Base-by-base conservation (phyloP, 2,329 filamentous ascomycete genomes). In the Exutisphaerella laricina region DNA sequence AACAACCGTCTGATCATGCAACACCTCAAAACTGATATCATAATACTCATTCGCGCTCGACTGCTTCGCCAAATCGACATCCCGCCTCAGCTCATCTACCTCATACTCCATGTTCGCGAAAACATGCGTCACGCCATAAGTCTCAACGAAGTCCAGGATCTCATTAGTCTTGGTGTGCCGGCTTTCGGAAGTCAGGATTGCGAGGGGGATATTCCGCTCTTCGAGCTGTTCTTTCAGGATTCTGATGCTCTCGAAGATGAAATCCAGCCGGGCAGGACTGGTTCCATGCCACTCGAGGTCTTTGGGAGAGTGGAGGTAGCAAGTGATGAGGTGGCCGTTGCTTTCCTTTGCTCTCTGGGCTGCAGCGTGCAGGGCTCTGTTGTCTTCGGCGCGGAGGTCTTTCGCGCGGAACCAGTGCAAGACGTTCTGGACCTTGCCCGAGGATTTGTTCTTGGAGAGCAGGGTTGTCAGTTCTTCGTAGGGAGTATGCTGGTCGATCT, bases 51-150 rank as follows among this genome's bases (percentile, higher is more conserved):
- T 50, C 10, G 18, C 20, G 6, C 14, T n/a, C 12, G 20, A 17
- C 8, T 58, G 54, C 38, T 69, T 60, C 0, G 69, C 59, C 1
- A 73, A 49, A 41, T 67, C 65, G 33, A 71, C 65, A 48, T 74
- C 72, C 2, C 72, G 60, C 25, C 88, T 73, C 43, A 95, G 66
- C 65, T 95, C 89, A 59, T 96, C 89, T 0, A 94, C 86, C 63
- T 95, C 89, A 57, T 94, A 95, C 61, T 95, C 88, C 47, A 88
- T 79, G 39, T 75, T 73, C 12, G 67, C 69, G 48, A 66, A 74
- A 1, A 74, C 60, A 37, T 75, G 70, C 1, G 66, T 70, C 9
- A 73, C 55, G 16, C 66, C 58, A 30, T 71, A 62, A 7, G 70
- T 61, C 32, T 68, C 64, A 22, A 72, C 54, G 47, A 73, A 73